Conservation (phyloP, 1,284 basidiomycete genomes). For the Ustilago xerochloae region DNA sequence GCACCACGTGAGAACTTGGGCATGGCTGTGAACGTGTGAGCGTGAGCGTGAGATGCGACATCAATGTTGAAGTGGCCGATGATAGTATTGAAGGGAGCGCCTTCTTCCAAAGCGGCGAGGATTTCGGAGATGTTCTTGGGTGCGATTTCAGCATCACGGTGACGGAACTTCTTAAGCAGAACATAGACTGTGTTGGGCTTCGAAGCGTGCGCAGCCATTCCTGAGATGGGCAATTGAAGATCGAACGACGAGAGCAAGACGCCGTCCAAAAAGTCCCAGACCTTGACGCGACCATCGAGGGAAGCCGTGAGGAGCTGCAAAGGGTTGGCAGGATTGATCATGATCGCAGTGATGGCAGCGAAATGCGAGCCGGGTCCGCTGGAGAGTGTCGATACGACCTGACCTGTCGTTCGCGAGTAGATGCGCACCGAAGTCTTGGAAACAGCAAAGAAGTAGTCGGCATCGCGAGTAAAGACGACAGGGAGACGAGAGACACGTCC, state of each 20-base stretch:
- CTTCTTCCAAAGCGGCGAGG: slow-evolving; percentile 24
- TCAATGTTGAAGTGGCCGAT: slow-evolving; percentile 51
- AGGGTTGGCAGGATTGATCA: slow-evolving; percentile 84
- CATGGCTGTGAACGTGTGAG: slow-evolving; percentile 7
- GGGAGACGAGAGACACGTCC: slow-evolving; percentile 41
- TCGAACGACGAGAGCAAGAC: slow-evolving; percentile 74
- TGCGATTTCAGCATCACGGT: slow-evolving; percentile 33
- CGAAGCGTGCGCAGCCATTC: slow-evolving; percentile 77
- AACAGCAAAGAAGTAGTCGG: slow-evolving; percentile 62
- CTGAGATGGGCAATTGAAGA: slow-evolving; percentile 76
- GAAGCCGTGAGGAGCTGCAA: slow-evolving; percentile 90
- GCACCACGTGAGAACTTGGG: slow-evolving; percentile 40
- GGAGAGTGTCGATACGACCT: slow-evolving; percentile 64
- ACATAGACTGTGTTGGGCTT: slow-evolving; percentile 77
- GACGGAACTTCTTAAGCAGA: slow-evolving; percentile 73
- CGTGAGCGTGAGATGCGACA: slow-evolving; percentile 5
- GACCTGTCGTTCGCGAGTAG: slow-evolving; percentile 59
- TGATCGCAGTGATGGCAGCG: slow-evolving; percentile 74
- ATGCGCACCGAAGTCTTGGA: slow-evolving; percentile 58
- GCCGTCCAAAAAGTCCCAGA: slow-evolving; percentile 95
- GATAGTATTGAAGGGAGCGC: slow-evolving; percentile 50
- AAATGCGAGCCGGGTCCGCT: slow-evolving; percentile 47
- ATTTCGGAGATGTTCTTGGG: slow-evolving; percentile 36
- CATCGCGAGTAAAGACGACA: slow-evolving; percentile 50
- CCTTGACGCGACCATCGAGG: slow-evolving; percentile 81